These are phyloP conservation scores for Pulicaria dysenterica DNA, from an alignment of 129 eudicot genomes.

Conservation along the genomic window DNA sequence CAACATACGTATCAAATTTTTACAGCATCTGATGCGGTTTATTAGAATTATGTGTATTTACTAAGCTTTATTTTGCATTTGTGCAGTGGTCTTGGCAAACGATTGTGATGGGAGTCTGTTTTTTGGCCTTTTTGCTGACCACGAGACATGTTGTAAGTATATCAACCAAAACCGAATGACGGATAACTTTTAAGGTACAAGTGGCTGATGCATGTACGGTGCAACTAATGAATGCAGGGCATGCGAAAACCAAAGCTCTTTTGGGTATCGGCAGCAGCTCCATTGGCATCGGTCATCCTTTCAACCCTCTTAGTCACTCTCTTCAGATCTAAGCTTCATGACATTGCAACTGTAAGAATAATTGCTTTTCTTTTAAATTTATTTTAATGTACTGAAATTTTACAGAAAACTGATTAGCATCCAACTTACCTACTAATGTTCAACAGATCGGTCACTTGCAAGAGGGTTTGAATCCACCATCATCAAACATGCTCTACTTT, in stretches of 20 bases:
- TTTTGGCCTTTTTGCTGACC: constrained; percentile 58
- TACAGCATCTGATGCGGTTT: too few relatives aligned
- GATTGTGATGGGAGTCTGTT: constrained; percentile 77
- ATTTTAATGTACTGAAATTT: too few relatives aligned
- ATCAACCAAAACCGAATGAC: background rate
- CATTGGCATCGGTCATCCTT: constrained; percentile 79
- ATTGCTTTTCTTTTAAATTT: background rate
- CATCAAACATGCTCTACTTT: constrained; percentile 83
- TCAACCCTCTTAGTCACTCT: constrained; percentile 79
- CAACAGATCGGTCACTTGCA: constrained; percentile 83
- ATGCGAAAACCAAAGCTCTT: constrained; percentile 75
- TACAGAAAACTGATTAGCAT: too few relatives aligned
- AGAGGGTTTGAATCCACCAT: constrained; percentile 93
- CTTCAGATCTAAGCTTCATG: constrained; percentile 62
- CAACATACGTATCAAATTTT: too few relatives aligned
- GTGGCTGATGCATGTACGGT: constrained; percentile 26
- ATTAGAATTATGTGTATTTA: background rate
- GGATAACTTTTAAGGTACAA: constrained; percentile 6
- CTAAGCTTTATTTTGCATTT: constrained; percentile 14
- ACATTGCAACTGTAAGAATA: constrained; percentile 61
- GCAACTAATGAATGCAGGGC: constrained; percentile 55
- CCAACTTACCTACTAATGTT: too few relatives aligned
- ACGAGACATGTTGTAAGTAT: constrained; percentile 80
- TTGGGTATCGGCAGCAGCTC: constrained; percentile 98
- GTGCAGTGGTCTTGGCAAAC: constrained; percentile 99